These are phyloP conservation scores for Sphagnum fallax DNA, from an alignment of 228 moss, liverwort and hornwort species.

Conservation along the genomic window DNA sequence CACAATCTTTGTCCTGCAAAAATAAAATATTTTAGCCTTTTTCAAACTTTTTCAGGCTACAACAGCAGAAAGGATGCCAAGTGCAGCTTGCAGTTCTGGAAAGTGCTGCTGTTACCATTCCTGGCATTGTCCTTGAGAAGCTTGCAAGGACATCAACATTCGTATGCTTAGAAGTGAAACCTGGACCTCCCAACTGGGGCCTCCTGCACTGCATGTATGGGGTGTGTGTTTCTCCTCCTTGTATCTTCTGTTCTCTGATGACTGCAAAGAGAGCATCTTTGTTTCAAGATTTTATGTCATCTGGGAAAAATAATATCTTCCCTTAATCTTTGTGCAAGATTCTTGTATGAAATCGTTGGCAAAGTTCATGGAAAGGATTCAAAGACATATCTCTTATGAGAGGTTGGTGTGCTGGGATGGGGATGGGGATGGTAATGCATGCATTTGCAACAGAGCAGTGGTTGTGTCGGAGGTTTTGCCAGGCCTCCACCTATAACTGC, in stretches of 20 bases:
- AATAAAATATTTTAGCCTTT: too few species aligned
- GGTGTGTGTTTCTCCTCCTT: slow-evolving; percentile 67
- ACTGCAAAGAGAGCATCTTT: too few species aligned
- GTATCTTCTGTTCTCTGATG: not conserved
- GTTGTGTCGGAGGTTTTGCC: slow-evolving; percentile 98
- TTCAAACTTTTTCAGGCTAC: not conserved
- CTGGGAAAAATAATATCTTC: not conserved
- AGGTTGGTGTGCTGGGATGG: slow-evolving; percentile 38
- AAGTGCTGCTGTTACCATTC: slow-evolving; percentile 7
- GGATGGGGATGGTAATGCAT: slow-evolving; percentile 26
- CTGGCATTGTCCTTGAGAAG: not conserved
- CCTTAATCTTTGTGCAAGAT: not conserved
- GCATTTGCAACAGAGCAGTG: slow-evolving; percentile 99
- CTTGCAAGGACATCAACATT: slow-evolving; percentile 8
- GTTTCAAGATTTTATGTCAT: too few species aligned
- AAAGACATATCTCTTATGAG: slow-evolving; percentile 26
- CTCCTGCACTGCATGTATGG: slow-evolving; percentile 84
- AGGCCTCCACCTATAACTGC: slow-evolving; percentile 83
- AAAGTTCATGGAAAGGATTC: not conserved
- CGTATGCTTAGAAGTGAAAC: slow-evolving; percentile 28
- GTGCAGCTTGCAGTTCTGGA: slow-evolving; percentile 8
- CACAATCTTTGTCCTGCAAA: too few species aligned
- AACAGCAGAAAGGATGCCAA: slow-evolving; percentile 30
- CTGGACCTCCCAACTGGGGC: slow-evolving; percentile 27
- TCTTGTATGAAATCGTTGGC: not conserved